Evolutionary conservation across 1,139 yeast genomes (phyloP).

Genomic region (Blastobotrys arbuscula): DNA sequence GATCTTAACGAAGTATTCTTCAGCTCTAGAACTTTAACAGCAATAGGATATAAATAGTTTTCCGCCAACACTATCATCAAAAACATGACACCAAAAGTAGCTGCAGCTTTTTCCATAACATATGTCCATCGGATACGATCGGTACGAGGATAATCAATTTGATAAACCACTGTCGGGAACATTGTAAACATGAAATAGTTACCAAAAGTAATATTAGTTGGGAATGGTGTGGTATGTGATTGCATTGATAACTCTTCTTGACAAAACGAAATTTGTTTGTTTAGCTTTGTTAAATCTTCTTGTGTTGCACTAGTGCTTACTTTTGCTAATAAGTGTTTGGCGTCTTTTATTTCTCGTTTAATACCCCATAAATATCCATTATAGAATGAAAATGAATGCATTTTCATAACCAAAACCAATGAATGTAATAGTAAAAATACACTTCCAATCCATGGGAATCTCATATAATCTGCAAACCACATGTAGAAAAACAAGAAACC

Average conservation of each 20-base stretch:
- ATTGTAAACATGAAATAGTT: constrained; percentile 74
- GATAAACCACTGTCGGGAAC: constrained; percentile 82
- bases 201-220: constrained; percentile 56
- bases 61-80: constrained; percentile 83
- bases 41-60: constrained; percentile 69
- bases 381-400: constrained; percentile 84
- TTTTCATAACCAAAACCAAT: constrained; percentile 84
- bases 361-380: constrained; percentile 78
- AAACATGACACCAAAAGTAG: constrained; percentile 80
- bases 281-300: constrained; percentile 17
- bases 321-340: constrained; percentile 29
- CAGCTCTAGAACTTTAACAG: constrained; percentile 51
- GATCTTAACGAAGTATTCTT: constrained; percentile 44
- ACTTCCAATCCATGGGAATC: constrained; percentile 81
- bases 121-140: constrained; percentile 61
- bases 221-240: constrained; percentile 45
- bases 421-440: constrained; percentile 78
- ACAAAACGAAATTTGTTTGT: constrained; percentile 23
- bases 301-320: constrained; percentile 10
- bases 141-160: constrained; percentile 71
- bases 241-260: constrained; percentile 29
- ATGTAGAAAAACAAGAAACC: constrained; percentile 43
- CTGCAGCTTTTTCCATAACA: constrained; percentile 63
- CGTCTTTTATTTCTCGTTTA: constrained; percentile 48
- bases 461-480: constrained; percentile 45